Conservation (phyloP, 2,329 filamentous ascomycete species). For the Stylonectria norvegica region DNA sequence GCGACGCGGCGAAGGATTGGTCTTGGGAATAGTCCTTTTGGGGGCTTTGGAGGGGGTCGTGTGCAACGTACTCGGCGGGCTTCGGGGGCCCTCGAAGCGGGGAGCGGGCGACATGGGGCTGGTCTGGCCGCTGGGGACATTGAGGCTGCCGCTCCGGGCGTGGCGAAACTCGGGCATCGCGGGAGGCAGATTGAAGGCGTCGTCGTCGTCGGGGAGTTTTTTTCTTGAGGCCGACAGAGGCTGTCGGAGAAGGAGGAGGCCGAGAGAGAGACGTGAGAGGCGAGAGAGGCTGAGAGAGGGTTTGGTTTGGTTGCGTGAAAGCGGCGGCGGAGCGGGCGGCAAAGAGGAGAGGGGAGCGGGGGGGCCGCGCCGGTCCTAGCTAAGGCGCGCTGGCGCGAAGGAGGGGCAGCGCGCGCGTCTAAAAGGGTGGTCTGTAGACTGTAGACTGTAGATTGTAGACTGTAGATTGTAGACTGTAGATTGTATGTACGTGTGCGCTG, state of each 20-base stretch:
- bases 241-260: slow-evolving; percentile 7
- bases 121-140: slow-evolving; percentile 39
- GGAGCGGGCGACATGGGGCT: slow-evolving; percentile 31
- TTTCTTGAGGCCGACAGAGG: not conserved
- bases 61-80: slow-evolving; percentile 54
- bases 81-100: slow-evolving; percentile 58
- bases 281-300: slow-evolving; percentile 14
- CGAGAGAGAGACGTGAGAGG: slow-evolving; percentile 11
- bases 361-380: slow-evolving; percentile 8
- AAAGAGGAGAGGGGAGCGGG: slow-evolving; percentile 23
- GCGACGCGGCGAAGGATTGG: slow-evolving; percentile 5
- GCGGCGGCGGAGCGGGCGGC: slow-evolving; percentile 27
- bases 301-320: slow-evolving; percentile 23
- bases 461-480: too few species aligned
- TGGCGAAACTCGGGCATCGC: slow-evolving; percentile 54
- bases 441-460: too few species aligned
- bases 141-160: slow-evolving; percentile 56
- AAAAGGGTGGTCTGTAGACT: too few species aligned
- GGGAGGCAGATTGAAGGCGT: slow-evolving; percentile 16
- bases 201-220: slow-evolving; percentile 12
- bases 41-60: slow-evolving; percentile 23
- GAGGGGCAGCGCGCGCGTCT: too few species aligned
- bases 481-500: too few species aligned
- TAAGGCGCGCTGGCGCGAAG: not conserved
- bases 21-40: slow-evolving; percentile 13